Conservation (phyloP, 2,329 filamentous ascomycete genomes). For the Diaporthe eres region DNA sequence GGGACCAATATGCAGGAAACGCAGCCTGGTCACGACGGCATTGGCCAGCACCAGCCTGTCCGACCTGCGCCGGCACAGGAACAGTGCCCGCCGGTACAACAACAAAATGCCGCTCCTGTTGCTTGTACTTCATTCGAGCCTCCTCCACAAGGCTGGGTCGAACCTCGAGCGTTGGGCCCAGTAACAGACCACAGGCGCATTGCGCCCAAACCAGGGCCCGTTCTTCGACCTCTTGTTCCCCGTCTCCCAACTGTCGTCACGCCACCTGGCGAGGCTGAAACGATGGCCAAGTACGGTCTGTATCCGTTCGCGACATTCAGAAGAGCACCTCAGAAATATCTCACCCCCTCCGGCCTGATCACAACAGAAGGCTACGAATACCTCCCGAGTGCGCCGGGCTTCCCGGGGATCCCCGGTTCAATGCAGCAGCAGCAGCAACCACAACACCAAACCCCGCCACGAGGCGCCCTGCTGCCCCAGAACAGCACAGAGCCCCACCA, state of each 20-base stretch:
- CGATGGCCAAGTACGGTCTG: conserved; percentile 36
- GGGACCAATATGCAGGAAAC: neutral
- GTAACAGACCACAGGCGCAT: neutral
- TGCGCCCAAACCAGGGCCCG: neutral
- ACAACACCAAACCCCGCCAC: neutral
- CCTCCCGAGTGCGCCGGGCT: neutral
- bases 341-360: conserved; percentile 13
- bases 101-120: neutral
- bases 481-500: neutral
- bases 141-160: neutral
- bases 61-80: neutral
- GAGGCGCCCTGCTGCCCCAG: neutral
- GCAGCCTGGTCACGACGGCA: neutral
- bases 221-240: neutral
- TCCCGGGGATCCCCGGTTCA: neutral
- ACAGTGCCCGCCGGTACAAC: neutral
- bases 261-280: conserved; percentile 16
- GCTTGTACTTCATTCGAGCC: neutral
- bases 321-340: conserved; percentile 27
- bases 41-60: neutral
- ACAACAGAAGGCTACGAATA: conserved; percentile 36
- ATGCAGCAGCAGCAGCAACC: neutral
- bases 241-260: neutral
- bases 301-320: conserved; percentile 7
- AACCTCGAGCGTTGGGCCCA: neutral